These are phyloP conservation scores for Bruguiera hainesii DNA, from an alignment of 441 rosid genomes.

Conservation along the genomic window DNA sequence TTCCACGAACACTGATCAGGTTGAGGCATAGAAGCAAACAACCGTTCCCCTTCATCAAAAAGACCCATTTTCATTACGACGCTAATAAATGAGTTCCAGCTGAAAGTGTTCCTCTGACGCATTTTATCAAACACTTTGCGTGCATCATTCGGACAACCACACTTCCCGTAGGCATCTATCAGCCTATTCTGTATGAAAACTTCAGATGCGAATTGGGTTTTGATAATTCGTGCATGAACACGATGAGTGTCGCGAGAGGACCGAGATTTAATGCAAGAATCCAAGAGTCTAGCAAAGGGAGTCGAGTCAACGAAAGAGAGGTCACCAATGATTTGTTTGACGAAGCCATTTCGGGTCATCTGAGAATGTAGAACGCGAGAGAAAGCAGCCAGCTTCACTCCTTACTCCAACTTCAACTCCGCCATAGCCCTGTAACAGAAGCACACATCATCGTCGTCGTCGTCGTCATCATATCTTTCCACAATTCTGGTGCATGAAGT, in stretches of 20 bases:
- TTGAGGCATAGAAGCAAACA: background rate
- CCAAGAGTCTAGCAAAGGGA: background rate
- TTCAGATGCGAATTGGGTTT: background rate
- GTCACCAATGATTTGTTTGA: background rate
- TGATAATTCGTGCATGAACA: background rate
- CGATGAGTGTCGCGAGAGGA: background rate
- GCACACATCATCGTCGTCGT: no score
- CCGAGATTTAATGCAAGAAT: background rate
- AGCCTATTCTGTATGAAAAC: background rate
- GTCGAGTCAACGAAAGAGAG: background rate
- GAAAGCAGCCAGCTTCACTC: no score
- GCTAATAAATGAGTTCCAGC: background rate
- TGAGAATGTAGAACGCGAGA: background rate
- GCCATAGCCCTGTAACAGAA: no score
- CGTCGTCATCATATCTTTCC: no score
- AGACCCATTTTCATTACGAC: background rate
- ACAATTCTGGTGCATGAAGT: no score
- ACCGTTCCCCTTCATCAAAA: background rate
- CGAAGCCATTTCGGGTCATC: background rate
- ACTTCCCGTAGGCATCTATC: background rate
- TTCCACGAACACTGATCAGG: conserved; percentile 3
- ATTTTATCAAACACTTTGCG: background rate
- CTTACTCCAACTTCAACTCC: no score
- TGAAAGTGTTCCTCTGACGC: background rate
- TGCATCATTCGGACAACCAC: background rate